Percentiles rank a stretch among this genome's conserved stretches.
Evolutionary conservation across 441 rosid genomes (phyloP).

Genomic region (Geranium incanum): DNA sequence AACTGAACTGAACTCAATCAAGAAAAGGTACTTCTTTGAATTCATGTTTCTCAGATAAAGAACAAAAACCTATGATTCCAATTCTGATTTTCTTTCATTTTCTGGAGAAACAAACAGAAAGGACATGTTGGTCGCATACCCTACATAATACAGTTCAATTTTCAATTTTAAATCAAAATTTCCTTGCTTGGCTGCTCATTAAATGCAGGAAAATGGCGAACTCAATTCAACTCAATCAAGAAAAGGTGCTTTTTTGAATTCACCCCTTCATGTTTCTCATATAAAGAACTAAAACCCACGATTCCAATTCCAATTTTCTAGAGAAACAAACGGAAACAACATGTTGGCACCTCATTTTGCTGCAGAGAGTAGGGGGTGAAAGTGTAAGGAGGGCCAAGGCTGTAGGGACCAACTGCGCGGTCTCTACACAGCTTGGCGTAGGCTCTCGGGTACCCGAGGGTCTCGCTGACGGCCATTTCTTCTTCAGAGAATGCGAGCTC

Average conservation of each 20-base stretch:
- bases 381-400: slow-evolving; percentile 64
- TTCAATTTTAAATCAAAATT: not conserved
- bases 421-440: slow-evolving; percentile 62
- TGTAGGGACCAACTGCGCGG: slow-evolving; percentile 29
- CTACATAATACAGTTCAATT: too few relatives aligned
- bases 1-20: not conserved
- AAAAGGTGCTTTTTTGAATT: not conserved
- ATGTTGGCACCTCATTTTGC: slow-evolving; percentile 44
- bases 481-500: slow-evolving; percentile 39
- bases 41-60: not conserved
- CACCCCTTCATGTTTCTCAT: not conserved
- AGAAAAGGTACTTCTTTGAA: not conserved
- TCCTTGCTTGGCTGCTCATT: not conserved
- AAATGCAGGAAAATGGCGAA: not conserved
- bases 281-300: not conserved
- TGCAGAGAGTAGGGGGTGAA: slow-evolving; percentile 54
- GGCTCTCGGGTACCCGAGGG: slow-evolving; percentile 69
- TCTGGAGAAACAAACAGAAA: not conserved
- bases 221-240: not conserved
- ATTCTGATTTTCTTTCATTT: not conserved
- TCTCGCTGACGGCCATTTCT: slow-evolving; percentile 52
- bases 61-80: not conserved
- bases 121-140: not conserved
- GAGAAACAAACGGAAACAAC: not conserved
- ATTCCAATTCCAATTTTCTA: not conserved